These are phyloP conservation scores for Syzygium oleosum DNA, from an alignment of 345 rosid species.

Conservation along the genomic window DNA sequence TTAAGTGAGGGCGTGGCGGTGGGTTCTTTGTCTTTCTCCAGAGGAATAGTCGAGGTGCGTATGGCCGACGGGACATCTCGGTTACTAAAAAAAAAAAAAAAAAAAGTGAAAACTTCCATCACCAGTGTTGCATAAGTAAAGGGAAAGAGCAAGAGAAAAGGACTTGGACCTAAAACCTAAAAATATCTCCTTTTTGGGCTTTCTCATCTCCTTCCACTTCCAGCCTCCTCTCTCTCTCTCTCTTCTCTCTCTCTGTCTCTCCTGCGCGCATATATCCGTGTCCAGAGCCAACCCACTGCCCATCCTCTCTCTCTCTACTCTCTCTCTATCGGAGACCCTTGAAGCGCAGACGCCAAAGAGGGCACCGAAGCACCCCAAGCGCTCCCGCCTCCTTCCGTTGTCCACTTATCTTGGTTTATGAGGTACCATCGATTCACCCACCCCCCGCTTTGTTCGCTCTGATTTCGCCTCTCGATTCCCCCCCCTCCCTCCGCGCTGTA, in stretches of 20 bases:
- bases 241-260: background rate
- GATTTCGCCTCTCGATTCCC: background rate
- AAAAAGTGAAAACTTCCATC: background rate
- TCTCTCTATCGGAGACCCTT: background rate
- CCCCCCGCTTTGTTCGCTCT: background rate
- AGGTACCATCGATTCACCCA: background rate
- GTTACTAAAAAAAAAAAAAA: no score
- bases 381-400: background rate
- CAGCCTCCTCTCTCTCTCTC: background rate
- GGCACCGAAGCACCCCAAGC: background rate
- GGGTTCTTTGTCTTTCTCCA: no score
- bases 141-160: background rate
- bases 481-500: accelerated
- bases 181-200: background rate
- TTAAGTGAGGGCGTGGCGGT: no score
- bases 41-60: no score
- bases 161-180: background rate
- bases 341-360: background rate
- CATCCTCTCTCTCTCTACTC: accelerated
- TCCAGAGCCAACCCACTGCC: accelerated
- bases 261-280: background rate
- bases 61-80: no score
- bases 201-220: background rate
- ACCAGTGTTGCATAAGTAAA: no score
- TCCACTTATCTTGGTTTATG: constrained; percentile 10